Evolutionary conservation across 306 rosid species (phyloP).

Genomic region (Cucurbita maxima): DNA sequence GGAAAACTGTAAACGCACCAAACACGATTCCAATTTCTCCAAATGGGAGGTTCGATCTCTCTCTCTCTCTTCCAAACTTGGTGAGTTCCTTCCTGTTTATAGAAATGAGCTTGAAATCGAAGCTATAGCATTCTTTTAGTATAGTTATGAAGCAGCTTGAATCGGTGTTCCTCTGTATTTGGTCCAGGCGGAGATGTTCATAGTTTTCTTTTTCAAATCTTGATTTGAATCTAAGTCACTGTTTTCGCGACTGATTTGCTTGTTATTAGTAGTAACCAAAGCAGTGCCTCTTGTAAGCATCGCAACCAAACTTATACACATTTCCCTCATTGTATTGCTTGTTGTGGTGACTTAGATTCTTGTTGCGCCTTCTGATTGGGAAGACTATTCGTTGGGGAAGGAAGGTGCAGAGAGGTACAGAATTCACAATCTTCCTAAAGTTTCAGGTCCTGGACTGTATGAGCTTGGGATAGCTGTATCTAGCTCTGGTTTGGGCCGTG

Average conservation of each 20-base stretch:
- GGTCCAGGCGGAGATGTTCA: too few relatives aligned
- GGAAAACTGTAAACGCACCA: slow-evolving; percentile 51
- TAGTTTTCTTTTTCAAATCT: neutral
- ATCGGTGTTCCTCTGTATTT: neutral
- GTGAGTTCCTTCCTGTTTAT: neutral
- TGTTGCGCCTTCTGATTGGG: slow-evolving; percentile 76
- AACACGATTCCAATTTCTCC: slow-evolving; percentile 50
- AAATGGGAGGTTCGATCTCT: slow-evolving; percentile 47
- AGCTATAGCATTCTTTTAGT: neutral
- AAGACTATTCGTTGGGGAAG: slow-evolving; percentile 42
- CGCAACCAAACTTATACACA: neutral
- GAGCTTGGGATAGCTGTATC: slow-evolving; percentile 54
- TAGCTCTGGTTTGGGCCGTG: slow-evolving; percentile 29
- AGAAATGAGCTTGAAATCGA: neutral
- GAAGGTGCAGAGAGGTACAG: slow-evolving; percentile 64
- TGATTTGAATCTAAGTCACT: neutral
- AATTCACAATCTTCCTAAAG: slow-evolving; percentile 45
- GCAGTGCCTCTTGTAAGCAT: neutral
- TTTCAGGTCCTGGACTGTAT: slow-evolving; percentile 50
- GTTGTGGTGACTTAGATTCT: slow-evolving; percentile 37
- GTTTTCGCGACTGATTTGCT: neutral
- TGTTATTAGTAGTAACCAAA: neutral
- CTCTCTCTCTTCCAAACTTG: neutral
- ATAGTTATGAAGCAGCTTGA: neutral
- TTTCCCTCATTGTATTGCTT: neutral